A percentile compares a stretch with the other conserved stretches of the same genome.
Conservation (phyloP, 345 rosid genomes). For the Clausena lansium region DNA sequence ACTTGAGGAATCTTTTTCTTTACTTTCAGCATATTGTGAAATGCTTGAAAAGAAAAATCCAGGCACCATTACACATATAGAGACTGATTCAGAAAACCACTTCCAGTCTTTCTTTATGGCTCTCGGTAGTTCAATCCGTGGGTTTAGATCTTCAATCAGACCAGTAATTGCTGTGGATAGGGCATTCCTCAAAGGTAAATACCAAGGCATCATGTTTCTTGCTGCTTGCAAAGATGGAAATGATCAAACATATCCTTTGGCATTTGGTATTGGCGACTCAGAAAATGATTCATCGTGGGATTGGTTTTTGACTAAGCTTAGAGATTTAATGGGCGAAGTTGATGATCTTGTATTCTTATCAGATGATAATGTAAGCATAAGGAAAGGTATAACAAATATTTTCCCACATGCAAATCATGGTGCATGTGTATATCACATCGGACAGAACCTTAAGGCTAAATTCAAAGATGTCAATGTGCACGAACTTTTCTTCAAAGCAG, state of each 20-base stretch:
- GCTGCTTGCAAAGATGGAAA: conserved; percentile 7
- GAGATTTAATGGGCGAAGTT: neutral
- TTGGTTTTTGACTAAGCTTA: neutral
- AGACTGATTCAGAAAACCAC: neutral
- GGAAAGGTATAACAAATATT: neutral
- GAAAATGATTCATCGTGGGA: neutral
- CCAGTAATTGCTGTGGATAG: conserved; percentile 6
- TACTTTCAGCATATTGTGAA: conserved; percentile 6
- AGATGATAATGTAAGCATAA: neutral
- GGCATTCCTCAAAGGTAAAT: conserved; percentile 5
- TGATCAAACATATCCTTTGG: conserved; percentile 5
- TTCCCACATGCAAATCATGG: conserved; percentile 6
- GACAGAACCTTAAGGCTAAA: conserved; percentile 2
- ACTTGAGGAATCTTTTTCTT: neutral
- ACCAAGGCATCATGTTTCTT: neutral
- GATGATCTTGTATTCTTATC: conserved; percentile 4
- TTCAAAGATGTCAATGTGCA: conserved; percentile 6
- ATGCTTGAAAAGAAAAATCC: conserved; percentile 1
- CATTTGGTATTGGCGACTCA: neutral
- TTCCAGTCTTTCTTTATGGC: conserved; percentile 6
- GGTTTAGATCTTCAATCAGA: neutral
- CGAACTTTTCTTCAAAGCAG: conserved; percentile 3
- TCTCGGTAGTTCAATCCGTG: conserved; percentile 3
- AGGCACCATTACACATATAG: neutral
- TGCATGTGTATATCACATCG: neutral